These are phyloP conservation scores for Biscogniauxia sp. DNA, from an alignment of 2,329 filamentous ascomycete species.

Conservation along the genomic window DNA sequence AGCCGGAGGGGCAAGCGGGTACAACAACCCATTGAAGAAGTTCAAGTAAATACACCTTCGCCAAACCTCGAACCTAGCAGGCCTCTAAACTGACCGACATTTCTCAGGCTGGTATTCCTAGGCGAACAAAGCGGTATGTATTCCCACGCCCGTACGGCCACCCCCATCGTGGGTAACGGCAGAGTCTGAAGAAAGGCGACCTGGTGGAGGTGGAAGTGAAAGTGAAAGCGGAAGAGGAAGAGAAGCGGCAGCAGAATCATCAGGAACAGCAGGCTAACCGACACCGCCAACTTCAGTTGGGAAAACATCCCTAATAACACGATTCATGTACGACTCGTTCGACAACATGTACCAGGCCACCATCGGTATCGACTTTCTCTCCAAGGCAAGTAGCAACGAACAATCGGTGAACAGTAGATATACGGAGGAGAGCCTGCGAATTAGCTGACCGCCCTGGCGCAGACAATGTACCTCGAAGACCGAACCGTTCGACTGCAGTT, in stretches of 20 bases:
- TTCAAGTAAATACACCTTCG: slow-evolving; percentile 72
- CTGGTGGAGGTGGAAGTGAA: no score
- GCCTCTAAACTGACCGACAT: slow-evolving; percentile 10
- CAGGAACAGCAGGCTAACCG: neutral
- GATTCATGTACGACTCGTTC: slow-evolving; percentile 99
- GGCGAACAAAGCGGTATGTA: slow-evolving; percentile 95
- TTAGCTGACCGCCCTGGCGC: slow-evolving; percentile 10
- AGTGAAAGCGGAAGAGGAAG: neutral
- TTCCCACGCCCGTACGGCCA: neutral
- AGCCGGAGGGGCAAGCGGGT: slow-evolving; percentile 65
- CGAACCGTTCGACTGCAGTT: slow-evolving; percentile 94
- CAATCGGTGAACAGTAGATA: neutral
- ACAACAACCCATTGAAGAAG: slow-evolving; percentile 99
- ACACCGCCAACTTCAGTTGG: slow-evolving; percentile 62
- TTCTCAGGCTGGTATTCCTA: slow-evolving; percentile 82
- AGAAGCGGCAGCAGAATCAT: neutral
- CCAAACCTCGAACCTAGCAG: slow-evolving; percentile 8
- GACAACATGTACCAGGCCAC: slow-evolving; percentile 99
- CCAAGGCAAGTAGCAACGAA: slow-evolving; percentile 64
- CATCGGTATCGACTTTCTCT: slow-evolving; percentile 98
- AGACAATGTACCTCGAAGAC: slow-evolving; percentile 99
- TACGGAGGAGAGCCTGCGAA: neutral
- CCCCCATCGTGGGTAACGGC: neutral
- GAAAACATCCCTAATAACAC: slow-evolving; percentile 97
- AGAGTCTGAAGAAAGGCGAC: no score